A percentile compares a stretch with the other conserved stretches of the same genome.
Evolutionary conservation across 2,329 filamentous ascomycete species (phyloP).

Genomic region (Alternaria incomplexa): DNA sequence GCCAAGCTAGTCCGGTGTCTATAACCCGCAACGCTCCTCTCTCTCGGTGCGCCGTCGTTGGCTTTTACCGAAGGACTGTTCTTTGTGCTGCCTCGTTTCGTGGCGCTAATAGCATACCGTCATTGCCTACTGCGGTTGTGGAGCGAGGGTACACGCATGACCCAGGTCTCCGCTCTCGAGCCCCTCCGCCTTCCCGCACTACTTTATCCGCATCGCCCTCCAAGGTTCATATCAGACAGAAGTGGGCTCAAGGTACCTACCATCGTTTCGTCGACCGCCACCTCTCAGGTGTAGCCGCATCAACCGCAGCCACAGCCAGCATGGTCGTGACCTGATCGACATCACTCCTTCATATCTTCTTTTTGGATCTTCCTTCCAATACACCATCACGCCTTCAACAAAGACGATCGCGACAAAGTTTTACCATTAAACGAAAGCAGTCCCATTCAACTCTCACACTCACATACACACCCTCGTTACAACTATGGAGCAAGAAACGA

Average conservation of each 20-base stretch:
- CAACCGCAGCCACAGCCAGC: conserved; percentile 27
- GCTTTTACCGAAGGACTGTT: conserved; percentile 29
- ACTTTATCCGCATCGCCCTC: conserved; percentile 40
- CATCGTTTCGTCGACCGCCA: conserved; percentile 26
- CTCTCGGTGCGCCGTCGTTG: conserved; percentile 31
- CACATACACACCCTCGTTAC: not conserved
- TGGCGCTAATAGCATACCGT: conserved; percentile 39
- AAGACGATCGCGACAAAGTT: not conserved
- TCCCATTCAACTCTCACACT: not conserved
- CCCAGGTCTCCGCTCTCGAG: conserved; percentile 30
- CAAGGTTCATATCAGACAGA: conserved; percentile 27
- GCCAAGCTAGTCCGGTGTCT: conserved; percentile 27
- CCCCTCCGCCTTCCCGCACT: conserved; percentile 36
- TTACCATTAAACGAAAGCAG: not conserved
- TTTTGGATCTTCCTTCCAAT: conserved; percentile 12
- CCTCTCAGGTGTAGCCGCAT: conserved; percentile 21
- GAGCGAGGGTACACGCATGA: conserved; percentile 44
- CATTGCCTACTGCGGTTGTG: conserved; percentile 33
- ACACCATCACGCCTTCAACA: not conserved
- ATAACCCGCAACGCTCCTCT: conserved; percentile 36
- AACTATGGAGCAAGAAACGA: conserved; percentile 39
- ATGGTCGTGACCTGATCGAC: conserved; percentile 39
- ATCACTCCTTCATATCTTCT: conserved; percentile 24
- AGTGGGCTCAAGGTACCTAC: conserved; percentile 23
- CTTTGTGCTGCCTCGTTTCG: conserved; percentile 30